These are phyloP conservation scores for Cucumis cinereus DNA, from an alignment of 306 rosid genomes.

Conservation along the genomic window DNA sequence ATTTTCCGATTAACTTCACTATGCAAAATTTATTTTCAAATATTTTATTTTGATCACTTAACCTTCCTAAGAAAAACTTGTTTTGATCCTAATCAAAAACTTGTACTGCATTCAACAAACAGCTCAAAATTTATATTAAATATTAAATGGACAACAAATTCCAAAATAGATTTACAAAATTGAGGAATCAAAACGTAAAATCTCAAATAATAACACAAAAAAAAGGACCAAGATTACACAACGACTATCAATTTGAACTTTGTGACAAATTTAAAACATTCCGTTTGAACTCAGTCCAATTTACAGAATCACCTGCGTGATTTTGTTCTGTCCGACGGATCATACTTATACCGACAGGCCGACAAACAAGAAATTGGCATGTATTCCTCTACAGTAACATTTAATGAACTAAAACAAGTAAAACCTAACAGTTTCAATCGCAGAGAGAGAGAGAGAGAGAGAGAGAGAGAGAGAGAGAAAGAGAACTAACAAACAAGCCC, in stretches of 20 bases:
- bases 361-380: neutral
- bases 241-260: neutral
- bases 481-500: conserved; percentile 79
- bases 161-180: neutral
- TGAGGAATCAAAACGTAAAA: neutral
- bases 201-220: neutral
- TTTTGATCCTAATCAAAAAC: neutral
- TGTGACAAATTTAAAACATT: neutral
- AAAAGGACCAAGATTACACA: neutral
- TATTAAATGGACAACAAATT: neutral
- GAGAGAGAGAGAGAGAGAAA: conserved; percentile 17
- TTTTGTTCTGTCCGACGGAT: neutral
- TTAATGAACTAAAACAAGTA: conserved; percentile 2
- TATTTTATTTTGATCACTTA: neutral
- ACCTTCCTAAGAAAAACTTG: neutral
- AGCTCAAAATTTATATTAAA: neutral
- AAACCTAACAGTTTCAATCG: neutral
- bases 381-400: neutral
- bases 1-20: neutral
- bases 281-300: neutral
- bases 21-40: neutral
- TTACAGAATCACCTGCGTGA: neutral
- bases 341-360: neutral
- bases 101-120: neutral
- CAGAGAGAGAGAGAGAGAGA: conserved; percentile 19